Base-by-base conservation (phyloP, 352 stramenopile genomes). In the Phytophthora hybrid region DNA sequence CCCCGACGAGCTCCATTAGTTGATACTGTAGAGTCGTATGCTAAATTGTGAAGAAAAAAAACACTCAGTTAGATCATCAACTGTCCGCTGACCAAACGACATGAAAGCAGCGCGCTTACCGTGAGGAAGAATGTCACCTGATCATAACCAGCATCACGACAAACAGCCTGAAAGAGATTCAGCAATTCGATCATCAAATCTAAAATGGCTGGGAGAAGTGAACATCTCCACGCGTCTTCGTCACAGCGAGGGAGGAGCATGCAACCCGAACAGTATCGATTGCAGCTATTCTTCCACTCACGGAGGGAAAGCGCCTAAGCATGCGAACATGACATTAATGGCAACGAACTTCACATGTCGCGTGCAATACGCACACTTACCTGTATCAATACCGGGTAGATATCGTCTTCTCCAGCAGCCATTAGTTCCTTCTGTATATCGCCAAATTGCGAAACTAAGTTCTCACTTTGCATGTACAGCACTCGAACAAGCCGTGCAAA, bases 1-100 rank as follows among this genome's bases (percentile, higher is more conserved):
- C 74, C 4, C 41, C 32, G 3, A 89, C 63, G 21, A 89, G 54
- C 65, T 85, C 77, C 53, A 84, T 68, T 16, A 89, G 3, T 29
- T 85, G 76, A 64, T 71, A 77, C 51, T 77, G 71, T 39, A 90
- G 41, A 18, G 78, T 76, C 3, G 81, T 89, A 57, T 89, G 79
- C 83, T 90, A 52, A 11, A 54, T 39, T 5, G 5, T 49, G 7
- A 41, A 18, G 21, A 1, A 49, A 9, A 49, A 49, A 14, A 5
- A 21, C 41, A 21, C 41, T 49, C 16, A 4, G 41, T 49, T 49
- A 49, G 44, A 41, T 3, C 32, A 18, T 26, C 23, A 63, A 41
- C n/a, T 47, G 39, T 5, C 4, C 21, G 21, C 23, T 41, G 32
- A n/a, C 57, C 18, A 54, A 54, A 31, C 18, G 4, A 29, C 0